Base-by-base conservation (phyloP, 352 stramenopile genomes). In the Phytophthora sp. region DNA sequence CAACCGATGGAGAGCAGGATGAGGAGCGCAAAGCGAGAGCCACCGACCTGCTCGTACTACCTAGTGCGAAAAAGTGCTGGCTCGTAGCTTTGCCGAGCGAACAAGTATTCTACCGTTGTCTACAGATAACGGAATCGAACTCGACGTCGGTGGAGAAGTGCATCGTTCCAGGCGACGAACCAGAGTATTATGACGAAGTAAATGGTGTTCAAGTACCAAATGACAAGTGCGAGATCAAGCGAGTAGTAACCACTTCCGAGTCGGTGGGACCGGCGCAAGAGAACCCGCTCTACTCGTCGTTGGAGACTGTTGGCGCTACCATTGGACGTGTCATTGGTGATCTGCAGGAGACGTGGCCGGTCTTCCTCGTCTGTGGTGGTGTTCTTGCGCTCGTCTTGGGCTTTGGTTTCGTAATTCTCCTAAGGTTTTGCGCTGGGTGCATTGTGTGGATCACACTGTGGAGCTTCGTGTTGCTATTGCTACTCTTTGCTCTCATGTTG, bases 391-490 rank as follows among this genome's bases (percentile, higher is more conserved):
- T 95, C 16, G 66, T 74, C 3, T 54, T 95, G 2, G 81, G 86
- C 7, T 84, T 89, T 50, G 65, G 88, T 5, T 93, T 91, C 36
- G 63, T 95, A 7, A 35, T 94, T 11, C 57, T 95, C 4, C 61
- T 95, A 65, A 73, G 86, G 12, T 93, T 82, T 57, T 93, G 76
- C 46, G 83, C 86, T 5, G 81, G 83, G 0, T 90, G 80, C 49
- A 71, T 95, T 24, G 86, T 95, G 13, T 95, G 84, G 84, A 51
- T 90, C 9, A 79, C 66, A 3, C 69, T 95, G 13, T 91, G 82
- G 79, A 76, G 62, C 7, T 87, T 91, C 7, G 78, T 95, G 24
- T 7, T 89, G 21, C 51, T 89, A 13, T 67, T 93, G 33, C 57
- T 91, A 18, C 55, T 93, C 13, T 87, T 96, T 35, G 82, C 89